Conservation (phyloP, 1,284 basidiomycete genomes). For the Papiliotrema fonsecae region DNA sequence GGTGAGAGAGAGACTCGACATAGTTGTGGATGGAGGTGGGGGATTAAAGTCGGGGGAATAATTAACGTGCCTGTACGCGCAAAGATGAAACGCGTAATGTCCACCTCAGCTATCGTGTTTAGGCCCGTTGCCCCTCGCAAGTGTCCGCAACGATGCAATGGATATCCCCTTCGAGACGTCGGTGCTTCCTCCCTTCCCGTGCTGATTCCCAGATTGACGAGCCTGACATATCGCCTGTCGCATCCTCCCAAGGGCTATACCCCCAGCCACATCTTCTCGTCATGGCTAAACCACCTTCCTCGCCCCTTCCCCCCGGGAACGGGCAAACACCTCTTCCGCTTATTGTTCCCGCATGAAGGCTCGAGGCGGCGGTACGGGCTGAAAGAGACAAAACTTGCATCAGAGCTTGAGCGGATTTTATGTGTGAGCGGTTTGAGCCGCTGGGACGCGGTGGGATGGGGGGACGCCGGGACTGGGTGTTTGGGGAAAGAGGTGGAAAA, state of each 20-base stretch:
- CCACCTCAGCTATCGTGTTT: no score
- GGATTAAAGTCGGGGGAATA: no score
- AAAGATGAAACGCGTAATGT: no score
- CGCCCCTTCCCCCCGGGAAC: constrained; percentile 22
- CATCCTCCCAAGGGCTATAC: constrained; percentile 20
- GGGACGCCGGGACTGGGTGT: constrained; percentile 55
- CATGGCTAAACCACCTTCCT: constrained; percentile 33
- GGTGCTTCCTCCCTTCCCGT: not conserved
- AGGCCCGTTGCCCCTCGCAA: no score
- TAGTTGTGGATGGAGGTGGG: no score
- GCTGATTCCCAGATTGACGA: constrained; percentile 20
- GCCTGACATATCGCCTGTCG: constrained; percentile 34
- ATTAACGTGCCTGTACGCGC: no score
- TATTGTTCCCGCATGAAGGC: constrained; percentile 80
- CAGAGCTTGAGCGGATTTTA: constrained; percentile 55
- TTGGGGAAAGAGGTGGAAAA: constrained; percentile 62
- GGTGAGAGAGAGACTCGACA: no score
- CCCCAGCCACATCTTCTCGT: constrained; percentile 25
- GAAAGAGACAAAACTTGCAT: constrained; percentile 63
- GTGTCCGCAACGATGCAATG: no score
- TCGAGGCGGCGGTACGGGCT: constrained; percentile 63
- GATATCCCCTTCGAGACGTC: not conserved
- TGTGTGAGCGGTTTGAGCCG: constrained; percentile 49
- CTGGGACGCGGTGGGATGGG: constrained; percentile 52
- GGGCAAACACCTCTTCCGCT: constrained; percentile 55